Percentiles rank a stretch among this genome's conserved stretches.
These are phyloP conservation scores for Rhizophagus prolifer DNA, from an alignment of 192 early-diverging fungal species.

Conservation along the genomic window DNA sequence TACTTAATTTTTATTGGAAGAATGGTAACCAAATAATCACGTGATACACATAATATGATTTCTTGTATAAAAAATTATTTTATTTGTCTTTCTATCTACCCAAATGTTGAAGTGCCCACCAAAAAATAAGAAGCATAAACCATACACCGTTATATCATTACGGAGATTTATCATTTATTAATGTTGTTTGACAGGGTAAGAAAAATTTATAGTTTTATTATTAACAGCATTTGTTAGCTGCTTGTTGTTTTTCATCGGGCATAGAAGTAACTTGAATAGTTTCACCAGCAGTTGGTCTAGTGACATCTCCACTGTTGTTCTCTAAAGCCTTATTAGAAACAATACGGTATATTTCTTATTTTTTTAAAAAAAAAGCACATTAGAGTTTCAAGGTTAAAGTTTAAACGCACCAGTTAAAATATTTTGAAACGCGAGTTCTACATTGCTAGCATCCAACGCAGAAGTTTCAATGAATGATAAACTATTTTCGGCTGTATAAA, in stretches of 20 bases:
- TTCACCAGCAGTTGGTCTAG: slow-evolving; percentile 66
- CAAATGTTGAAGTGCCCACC: background rate
- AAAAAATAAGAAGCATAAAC: background rate
- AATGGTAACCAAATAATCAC: no score
- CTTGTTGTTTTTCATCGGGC: slow-evolving; percentile 59
- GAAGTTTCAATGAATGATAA: slow-evolving; percentile 99
- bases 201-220: slow-evolving; percentile 14
- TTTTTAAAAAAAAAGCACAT: background rate
- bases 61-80: no score
- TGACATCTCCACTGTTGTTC: slow-evolving; percentile 62
- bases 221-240: slow-evolving; percentile 69
- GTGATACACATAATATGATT: no score
- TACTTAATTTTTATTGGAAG: no score
- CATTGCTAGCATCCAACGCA: slow-evolving; percentile 94
- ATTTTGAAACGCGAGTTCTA: slow-evolving; percentile 93
- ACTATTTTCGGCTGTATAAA: slow-evolving; percentile 79
- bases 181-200: background rate
- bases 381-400: background rate
- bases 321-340: slow-evolving; percentile 96
- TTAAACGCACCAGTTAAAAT: slow-evolving; percentile 80
- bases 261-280: slow-evolving; percentile 67
- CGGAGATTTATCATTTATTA: no score
- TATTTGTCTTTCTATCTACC: no score
- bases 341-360: slow-evolving; percentile 92
- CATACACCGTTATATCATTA: background rate